Evolutionary conservation across 495 filamentous ascomycete genomes (phyloP), one percentile per base, ranked within the genome.

Genomic region (Rostrohypoxylon terebratum): DNA sequence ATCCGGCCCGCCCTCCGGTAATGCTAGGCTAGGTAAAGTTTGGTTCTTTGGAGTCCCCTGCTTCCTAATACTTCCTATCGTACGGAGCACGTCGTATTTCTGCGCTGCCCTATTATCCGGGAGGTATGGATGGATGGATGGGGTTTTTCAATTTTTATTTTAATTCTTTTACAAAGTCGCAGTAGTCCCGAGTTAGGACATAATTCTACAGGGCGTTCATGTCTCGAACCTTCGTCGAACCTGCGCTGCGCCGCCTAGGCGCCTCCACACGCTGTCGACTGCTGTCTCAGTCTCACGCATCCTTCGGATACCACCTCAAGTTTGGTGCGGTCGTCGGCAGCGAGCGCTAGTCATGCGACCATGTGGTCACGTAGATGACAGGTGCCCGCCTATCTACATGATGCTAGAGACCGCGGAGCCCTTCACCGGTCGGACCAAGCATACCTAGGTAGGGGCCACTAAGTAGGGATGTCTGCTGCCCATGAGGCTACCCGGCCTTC

Each of bases 401-500:
- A 4, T 54, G 33, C 23, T 25, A 25, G 8, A 10, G 20, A 16
- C 58, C 47, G 63, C 50, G 64, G 55, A 68, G 53, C 54, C n/a
- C 28, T 68, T 68, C 69, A 61, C 64, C 59, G 69, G 64, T 72
- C 69, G 40, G 47, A 63, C 63, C 59, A 61, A 73, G 69, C 69
- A 33, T 40, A 63, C 63, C 59, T 64, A 73, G 69, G 71, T 66
- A 73, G 53, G 53, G 31, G 23, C 42, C 34, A 6, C 36, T 38
- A 4, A 34, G 28, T 38, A 38, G 34, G 34, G 8, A 38, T 38
- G 38, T 28, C 3, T 28, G 28, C 28, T 28, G 28, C 78, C 76
- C 75, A 76, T 73, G 64, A 64, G 69, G 69, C 69, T 28, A 28
- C 28, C 28, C 6, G 14, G 38, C 11, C 38, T 72, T 59, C 38